These are phyloP conservation scores for Leccinum solheimii DNA, from an alignment of 1,284 basidiomycete species.

Conservation along the genomic window DNA sequence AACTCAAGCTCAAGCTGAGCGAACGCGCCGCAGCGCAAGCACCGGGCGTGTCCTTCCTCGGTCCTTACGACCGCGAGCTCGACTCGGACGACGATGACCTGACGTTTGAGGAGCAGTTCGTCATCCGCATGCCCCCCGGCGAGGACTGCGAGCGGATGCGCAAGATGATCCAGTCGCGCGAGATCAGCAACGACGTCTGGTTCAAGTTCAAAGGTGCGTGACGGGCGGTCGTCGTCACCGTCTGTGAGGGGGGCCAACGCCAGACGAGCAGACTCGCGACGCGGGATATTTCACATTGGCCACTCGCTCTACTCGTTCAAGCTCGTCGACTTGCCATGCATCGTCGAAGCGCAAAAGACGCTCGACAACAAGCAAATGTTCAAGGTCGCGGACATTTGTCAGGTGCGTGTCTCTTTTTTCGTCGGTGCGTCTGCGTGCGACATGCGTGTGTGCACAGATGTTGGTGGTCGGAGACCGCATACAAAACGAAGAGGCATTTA, in stretches of 20 bases:
- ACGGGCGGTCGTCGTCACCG: background rate
- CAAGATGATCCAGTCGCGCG: constrained; percentile 80
- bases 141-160: constrained; percentile 77
- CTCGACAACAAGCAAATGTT: constrained; percentile 96
- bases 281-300: constrained; percentile 89
- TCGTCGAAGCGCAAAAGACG: constrained; percentile 96
- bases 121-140: constrained; percentile 86
- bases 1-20: constrained; percentile 81
- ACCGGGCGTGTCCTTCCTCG: constrained; percentile 80
- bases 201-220: constrained; percentile 94
- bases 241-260: constrained; percentile 2
- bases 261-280: constrained; percentile 71
- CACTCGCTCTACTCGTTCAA: constrained; percentile 85
- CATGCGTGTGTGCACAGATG: constrained; percentile 55
- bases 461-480: constrained; percentile 82
- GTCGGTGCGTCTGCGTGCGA: constrained; percentile 10
- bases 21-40: constrained; percentile 76
- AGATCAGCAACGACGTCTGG: constrained; percentile 86
- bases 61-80: constrained; percentile 89
- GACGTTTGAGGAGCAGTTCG: constrained; percentile 97
- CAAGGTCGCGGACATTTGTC: constrained; percentile 98
- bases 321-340: constrained; percentile 93
- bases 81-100: constrained; percentile 95
- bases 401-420: constrained; percentile 50
- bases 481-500: constrained; percentile 62